Percentiles rank a stretch among this genome's conserved stretches.
Conservation (phyloP, 495 filamentous ascomycete genomes). For the Chaetomium cochliodes region DNA sequence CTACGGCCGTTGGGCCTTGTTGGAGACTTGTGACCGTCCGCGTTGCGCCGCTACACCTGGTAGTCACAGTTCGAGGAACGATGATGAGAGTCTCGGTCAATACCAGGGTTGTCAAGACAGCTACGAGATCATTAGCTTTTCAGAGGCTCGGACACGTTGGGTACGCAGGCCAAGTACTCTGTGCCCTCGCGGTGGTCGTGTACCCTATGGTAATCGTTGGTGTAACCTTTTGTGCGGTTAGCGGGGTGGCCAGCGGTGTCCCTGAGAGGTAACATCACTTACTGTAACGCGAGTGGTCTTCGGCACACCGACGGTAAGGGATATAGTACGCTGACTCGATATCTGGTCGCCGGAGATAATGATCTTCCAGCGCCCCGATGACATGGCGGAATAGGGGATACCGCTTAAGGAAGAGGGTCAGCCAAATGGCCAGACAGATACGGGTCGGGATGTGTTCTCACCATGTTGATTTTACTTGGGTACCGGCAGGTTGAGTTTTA, state of each 20-base stretch:
- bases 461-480: constrained; percentile 30
- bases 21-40: constrained; percentile 42
- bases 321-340: constrained; percentile 42
- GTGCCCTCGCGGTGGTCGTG: constrained; percentile 42
- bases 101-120: constrained; percentile 36
- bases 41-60: constrained; percentile 38
- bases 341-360: constrained; percentile 41
- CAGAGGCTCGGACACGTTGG: neutral
- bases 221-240: constrained; percentile 34
- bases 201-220: constrained; percentile 43
- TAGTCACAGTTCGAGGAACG: constrained; percentile 38
- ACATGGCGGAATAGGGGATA: constrained; percentile 44
- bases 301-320: constrained; percentile 38
- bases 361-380: constrained; percentile 44
- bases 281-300: constrained; percentile 41
- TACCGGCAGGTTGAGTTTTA: constrained; percentile 39
- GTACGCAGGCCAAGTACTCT: constrained; percentile 29
- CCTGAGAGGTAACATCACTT: constrained; percentile 12
- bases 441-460: neutral
- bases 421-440: neutral
- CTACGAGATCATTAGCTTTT: constrained; percentile 27
- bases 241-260: neutral
- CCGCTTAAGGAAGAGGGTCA: constrained; percentile 26
- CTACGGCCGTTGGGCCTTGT: constrained; percentile 34
- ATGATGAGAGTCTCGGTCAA: constrained; percentile 42